Percentiles rank a stretch among this genome's conserved stretches.
Evolutionary conservation across 345 rosid species (phyloP).

Genomic region (Clausena lansium): DNA sequence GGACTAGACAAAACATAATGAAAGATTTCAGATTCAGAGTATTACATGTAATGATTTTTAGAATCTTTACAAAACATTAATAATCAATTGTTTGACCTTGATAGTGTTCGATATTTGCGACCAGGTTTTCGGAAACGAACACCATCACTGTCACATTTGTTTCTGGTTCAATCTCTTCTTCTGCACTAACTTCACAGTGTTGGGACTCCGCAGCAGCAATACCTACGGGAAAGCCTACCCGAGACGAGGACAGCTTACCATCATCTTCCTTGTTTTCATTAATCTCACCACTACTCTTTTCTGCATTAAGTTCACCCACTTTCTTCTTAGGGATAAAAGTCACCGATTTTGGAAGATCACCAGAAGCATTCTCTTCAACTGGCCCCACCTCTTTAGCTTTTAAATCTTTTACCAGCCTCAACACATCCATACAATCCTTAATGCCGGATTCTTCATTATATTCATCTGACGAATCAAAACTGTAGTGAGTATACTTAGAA

Average conservation of each 20-base stretch:
- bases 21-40: not conserved
- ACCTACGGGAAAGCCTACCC: too few relatives aligned
- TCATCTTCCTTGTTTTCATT: conserved; percentile 23
- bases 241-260: not conserved
- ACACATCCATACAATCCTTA: conserved; percentile 33
- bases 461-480: conserved; percentile 42
- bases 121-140: conserved; percentile 22
- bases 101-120: conserved; percentile 46
- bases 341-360: conserved; percentile 33
- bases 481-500: conserved; percentile 54
- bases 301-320: conserved; percentile 15
- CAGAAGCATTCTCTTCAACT: conserved; percentile 14
- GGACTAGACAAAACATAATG: not conserved
- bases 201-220: too few relatives aligned
- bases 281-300: conserved; percentile 16
- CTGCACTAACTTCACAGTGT: conserved; percentile 27
- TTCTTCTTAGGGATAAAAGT: conserved; percentile 56
- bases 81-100: conserved; percentile 36
- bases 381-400: conserved; percentile 30
- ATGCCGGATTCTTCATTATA: conserved; percentile 38
- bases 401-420: conserved; percentile 26
- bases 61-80: conserved; percentile 18
- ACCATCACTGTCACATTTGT: conserved; percentile 5
- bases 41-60: not conserved
- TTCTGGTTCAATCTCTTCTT: conserved; percentile 33